Conservation (phyloP, 2,329 filamentous ascomycete species). For the Aureobasidium sp. region DNA sequence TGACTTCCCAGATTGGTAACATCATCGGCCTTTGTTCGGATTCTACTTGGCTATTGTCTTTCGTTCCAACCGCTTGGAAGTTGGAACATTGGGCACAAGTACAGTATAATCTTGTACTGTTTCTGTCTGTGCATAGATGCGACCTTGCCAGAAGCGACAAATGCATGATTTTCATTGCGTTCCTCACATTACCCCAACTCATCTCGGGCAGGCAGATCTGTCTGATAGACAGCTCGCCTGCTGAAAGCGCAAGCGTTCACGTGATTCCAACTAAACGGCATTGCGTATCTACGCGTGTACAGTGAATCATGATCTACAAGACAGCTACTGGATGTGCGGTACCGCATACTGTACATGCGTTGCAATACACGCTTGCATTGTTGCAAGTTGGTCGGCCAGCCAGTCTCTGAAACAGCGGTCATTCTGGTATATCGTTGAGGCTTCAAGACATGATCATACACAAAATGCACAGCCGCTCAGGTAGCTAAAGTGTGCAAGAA, state of each 20-base stretch:
- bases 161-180: background rate
- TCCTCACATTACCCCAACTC: no score
- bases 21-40: slow-evolving; percentile 9
- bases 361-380: slow-evolving; percentile 4
- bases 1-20: background rate
- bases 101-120: background rate
- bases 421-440: background rate
- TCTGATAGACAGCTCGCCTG: background rate
- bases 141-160: background rate
- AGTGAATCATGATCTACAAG: slow-evolving; percentile 11
- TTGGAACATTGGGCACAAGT: background rate
- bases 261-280: background rate
- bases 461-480: background rate
- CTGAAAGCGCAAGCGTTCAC: background rate
- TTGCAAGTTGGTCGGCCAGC: background rate
- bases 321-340: background rate
- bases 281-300: background rate
- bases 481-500: background rate
- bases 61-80: background rate
- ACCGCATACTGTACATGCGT: background rate
- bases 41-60: background rate
- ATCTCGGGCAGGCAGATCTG: background rate
- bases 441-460: background rate
- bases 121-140: background rate
- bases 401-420: no score